Evolutionary conservation across 2,329 filamentous ascomycete species (phyloP).

Genomic region (Monosporascus sp.): DNA sequence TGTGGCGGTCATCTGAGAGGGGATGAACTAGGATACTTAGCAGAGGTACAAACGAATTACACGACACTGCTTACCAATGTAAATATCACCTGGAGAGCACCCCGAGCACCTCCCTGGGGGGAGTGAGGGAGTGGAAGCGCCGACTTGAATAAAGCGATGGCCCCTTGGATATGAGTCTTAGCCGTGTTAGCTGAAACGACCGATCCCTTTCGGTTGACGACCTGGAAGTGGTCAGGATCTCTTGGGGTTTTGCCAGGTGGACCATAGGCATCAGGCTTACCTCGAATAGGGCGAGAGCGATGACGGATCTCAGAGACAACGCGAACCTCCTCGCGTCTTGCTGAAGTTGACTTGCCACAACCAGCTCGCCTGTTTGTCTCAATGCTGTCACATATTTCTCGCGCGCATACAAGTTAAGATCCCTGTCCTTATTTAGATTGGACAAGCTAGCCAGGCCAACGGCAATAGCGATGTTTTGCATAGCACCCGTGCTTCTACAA

Average conservation of each 20-base stretch:
- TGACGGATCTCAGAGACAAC: constrained; percentile 45
- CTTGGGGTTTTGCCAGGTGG: not conserved
- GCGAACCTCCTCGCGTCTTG: constrained; percentile 29
- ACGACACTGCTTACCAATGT: constrained; percentile 40
- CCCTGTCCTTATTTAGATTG: constrained; percentile 43
- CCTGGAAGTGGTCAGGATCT: constrained; percentile 18
- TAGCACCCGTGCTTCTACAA: constrained; percentile 32
- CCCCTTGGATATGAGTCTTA: constrained; percentile 54
- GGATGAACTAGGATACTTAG: constrained; percentile 35
- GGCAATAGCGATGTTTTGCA: constrained; percentile 48
- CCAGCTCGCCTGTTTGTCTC: constrained; percentile 38
- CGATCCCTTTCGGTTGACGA: constrained; percentile 39
- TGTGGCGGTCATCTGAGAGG: constrained; percentile 34
- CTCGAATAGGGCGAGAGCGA: constrained; percentile 58
- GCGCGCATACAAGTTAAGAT: constrained; percentile 41
- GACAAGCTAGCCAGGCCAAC: constrained; percentile 54
- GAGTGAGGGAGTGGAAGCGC: constrained; percentile 34
- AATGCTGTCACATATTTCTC: constrained; percentile 51
- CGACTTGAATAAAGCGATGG: constrained; percentile 50
- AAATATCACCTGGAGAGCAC: constrained; percentile 51
- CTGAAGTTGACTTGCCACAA: constrained; percentile 25
- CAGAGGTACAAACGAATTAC: not conserved
- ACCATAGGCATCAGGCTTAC: constrained; percentile 30
- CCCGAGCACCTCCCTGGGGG: constrained; percentile 41
- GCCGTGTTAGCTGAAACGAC: constrained; percentile 44